Base-by-base conservation (phyloP, 768 basidiomycete species). In the Clitopilus passeckerianus region DNA sequence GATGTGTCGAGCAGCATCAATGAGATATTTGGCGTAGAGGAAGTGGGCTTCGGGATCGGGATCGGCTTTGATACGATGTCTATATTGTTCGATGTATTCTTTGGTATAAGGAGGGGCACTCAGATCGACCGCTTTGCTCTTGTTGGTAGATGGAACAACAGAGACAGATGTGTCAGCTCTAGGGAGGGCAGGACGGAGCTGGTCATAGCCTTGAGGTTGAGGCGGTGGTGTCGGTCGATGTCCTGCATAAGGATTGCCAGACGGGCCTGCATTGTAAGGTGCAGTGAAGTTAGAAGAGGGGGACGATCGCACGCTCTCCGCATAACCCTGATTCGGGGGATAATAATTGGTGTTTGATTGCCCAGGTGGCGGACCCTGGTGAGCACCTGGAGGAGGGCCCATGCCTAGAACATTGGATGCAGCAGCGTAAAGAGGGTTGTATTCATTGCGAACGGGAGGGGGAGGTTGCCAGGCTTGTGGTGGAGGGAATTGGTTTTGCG, bases 11-110 rank as follows among this genome's bases (percentile, higher is more conserved):
- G 97, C 97, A 30, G 97, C 97, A 67, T 98, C 97, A 70, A 99
- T 95, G 60, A 99, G 86, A 71, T 98, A 99, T 75, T 96, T 98
- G n/a, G 95, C 93, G 69, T 97, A 99, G 23, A 90, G 78, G 72
- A 98, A 98, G 71, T 98, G 97, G 23, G 95, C 93, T 72, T 98
- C 97, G 0, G 96, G 96, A 70, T 99, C 97, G 1, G 95, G 95
- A 72, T 99, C 97, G 27, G 86, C 89, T 74, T 98, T 98, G 77
- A 99, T 97, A 56, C 97, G 87, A 59, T 91, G 89, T 18, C 97
- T 91, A 75, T 99, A 99, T 70, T 97, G 90, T 69, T 99, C 97
- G 65, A 99, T 95, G 69, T 95, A 97, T 66, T 95, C 89, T 70
- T 94, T 95, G 16, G 94, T 97, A 71, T 87, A 95, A 1, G 95